Base-by-base conservation (phyloP, 768 basidiomycete species). In the Mycena galopus region DNA sequence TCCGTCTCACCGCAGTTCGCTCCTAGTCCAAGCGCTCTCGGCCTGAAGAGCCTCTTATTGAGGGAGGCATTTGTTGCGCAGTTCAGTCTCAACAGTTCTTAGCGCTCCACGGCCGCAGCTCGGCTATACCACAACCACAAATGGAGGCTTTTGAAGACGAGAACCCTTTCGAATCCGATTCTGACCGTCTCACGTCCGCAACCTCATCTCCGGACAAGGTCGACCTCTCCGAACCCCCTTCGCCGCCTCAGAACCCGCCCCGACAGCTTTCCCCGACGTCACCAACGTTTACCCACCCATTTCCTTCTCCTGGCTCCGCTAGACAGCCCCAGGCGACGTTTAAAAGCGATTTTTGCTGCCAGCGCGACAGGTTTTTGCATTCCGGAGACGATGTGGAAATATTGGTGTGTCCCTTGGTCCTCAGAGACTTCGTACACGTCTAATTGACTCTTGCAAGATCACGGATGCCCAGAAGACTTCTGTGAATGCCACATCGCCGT, bases 381-480 rank as follows among this genome's bases (percentile, higher is more conserved):
- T 92, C 91, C 0, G 94, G 93, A 57, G 94, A 95, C 53, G 94
- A 95, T 77, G 85, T 90, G 23, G 94, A 95, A 83, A 93, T 96
- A 76, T 78, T 89, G 84, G 95, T 95, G 71, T 65, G 92, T 85
- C 30, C 44, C 39, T 39, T 69, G 62, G 42, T 58, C 64, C 57
- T 64, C 32, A 32, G 44, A 17, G 39, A 3, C 16, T 57, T 63
- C 37, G 27, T 44, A 37, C 30, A 3, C 23, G 35, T 7, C 47
- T 69, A n/a, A 50, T 37, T 11, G 21, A 66, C 21, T n/a, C 21
- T 25, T 21, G n/a, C 27, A 64, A 98, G 96, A 98, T 99, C 74
- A 89, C 92, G 37, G 97, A 99, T 78, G 97, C 98, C 17, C 91
- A 94, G 83, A 99, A 99, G 90, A 99, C 97, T 29, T 90, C 93